A percentile compares a stretch with the other conserved stretches of the same genome.
phyloP scores from a whole-genome alignment of 768 basidiomycete species.

The Pisolithus tinctorius region DNA sequence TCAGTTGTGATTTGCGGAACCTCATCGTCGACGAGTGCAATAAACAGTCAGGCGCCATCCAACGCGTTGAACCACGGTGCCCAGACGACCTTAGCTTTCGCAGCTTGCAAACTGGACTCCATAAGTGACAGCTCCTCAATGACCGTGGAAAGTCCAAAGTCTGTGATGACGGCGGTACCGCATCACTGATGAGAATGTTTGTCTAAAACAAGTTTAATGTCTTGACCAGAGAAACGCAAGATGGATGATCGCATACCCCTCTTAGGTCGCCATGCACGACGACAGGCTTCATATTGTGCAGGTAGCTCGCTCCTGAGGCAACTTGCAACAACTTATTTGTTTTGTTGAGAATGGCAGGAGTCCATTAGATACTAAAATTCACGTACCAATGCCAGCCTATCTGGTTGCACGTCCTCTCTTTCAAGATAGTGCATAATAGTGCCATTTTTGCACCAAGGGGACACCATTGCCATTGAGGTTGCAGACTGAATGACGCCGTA shows the following conservation, averaged over 20 bases:
- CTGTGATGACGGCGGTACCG: conserved; percentile 51
- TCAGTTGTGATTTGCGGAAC: conserved; percentile 41
- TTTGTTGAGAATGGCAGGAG: background rate
- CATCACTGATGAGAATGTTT: conserved; percentile 50
- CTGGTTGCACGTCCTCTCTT: conserved; percentile 30
- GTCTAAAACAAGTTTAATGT: conserved; percentile 28
- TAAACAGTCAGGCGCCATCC: conserved; percentile 49
- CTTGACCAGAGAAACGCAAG: background rate
- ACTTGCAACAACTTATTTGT: conserved; percentile 41
- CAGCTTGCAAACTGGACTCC: conserved; percentile 14
- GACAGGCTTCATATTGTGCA: conserved; percentile 47
- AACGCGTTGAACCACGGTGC: conserved; percentile 29
- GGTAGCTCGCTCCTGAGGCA: conserved; percentile 50
- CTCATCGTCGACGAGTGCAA: conserved; percentile 43
- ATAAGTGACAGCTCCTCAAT: conserved; percentile 43
- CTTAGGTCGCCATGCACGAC: conserved; percentile 60
- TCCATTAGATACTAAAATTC: background rate
- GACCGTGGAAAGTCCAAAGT: conserved; percentile 57
- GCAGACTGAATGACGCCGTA: conserved; percentile 48
- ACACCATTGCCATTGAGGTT: conserved; percentile 55
- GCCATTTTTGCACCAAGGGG: conserved; percentile 58
- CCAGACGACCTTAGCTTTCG: conserved; percentile 25
- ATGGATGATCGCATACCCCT: conserved; percentile 35
- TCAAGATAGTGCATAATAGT: conserved; percentile 46
- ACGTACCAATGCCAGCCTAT: conserved; percentile 44